Base-by-base conservation (phyloP, 1,284 basidiomycete species). In the Tausonia pullulans region DNA sequence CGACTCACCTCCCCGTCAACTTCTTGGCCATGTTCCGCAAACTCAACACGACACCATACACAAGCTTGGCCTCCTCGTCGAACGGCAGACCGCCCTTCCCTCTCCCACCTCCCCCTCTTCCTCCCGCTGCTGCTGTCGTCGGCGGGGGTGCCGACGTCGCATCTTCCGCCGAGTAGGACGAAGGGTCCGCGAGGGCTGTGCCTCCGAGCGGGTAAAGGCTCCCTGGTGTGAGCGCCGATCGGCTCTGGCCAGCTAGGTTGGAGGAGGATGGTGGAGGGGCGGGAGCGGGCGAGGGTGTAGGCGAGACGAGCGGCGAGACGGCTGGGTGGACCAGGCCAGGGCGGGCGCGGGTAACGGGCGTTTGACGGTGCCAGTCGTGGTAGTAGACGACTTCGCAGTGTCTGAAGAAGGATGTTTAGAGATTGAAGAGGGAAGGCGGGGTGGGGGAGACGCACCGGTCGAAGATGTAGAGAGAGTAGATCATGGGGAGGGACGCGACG, bases 31-130 rank as follows among this genome's bases (percentile, higher is more conserved):
- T 94, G 75, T 93, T 95, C 63, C 92, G 79, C 69, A 98, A 75
- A 6, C 91, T 95, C 62, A 97, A 80, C 16, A 98, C 82, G 55
- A 98, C 89, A 67, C 96, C 96, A 73, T 98, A 98, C 0, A 98
- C 93, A 62, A 98, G 82, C 76, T 99, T 99, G 2, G 89, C 87
- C 76, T 99, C 94, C 76, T 99, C 95, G 73, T 98, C 94, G 69
- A 99, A 97, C 4, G 94, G 81, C 40, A 97, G 78, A 10, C 82
- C 81, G n/a, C 61, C 27, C 39, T 57, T 57, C 3, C 58, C 59
- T 9, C 5, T 16, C 13, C 60, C 60, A 9, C n/a, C 40, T 27
- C 61, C 52, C 51, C 60, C 46, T 43, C 58, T 39, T 48, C 58
- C 56, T 44, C 49, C 49, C 48, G 10, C 57, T 3, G 40, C 40